Evolutionary conservation across 2,329 filamentous ascomycete species (phyloP).

Genomic region (Sporothrix mexicana): DNA sequence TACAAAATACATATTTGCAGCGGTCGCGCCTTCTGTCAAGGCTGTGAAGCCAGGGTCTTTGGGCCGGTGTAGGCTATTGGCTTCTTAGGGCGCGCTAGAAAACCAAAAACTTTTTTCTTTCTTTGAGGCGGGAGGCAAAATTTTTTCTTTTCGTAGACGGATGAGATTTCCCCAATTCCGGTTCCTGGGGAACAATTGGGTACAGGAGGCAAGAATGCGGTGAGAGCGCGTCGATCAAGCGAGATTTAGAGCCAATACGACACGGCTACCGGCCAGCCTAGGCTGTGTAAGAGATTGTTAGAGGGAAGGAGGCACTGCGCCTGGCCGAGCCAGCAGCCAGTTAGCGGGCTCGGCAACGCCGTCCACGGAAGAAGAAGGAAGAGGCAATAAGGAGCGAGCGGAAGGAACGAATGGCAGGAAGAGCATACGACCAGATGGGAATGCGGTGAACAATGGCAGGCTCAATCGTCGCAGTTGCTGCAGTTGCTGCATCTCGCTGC

Average conservation of each 20-base stretch:
- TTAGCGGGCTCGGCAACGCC: slow-evolving; percentile 27
- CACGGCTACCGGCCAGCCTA: slow-evolving; percentile 5
- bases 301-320: neutral
- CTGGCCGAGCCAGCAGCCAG: neutral
- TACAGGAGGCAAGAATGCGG: slow-evolving; percentile 1
- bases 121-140: slow-evolving; percentile 29
- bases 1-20: neutral
- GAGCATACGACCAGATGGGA: neutral
- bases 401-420: slow-evolving; percentile 13
- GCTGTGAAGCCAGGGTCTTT: neutral
- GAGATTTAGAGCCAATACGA: slow-evolving; percentile 15
- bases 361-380: slow-evolving; percentile 24
- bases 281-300: neutral
- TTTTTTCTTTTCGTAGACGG: neutral
- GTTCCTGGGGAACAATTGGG: slow-evolving; percentile 12
- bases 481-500: neutral
- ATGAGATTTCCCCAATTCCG: slow-evolving; percentile 7
- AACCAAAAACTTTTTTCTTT: slow-evolving; percentile 13
- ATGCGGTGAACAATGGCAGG: slow-evolving; percentile 10
- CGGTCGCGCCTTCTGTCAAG: slow-evolving; percentile 22
- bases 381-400: neutral
- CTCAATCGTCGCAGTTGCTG: neutral
- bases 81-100: slow-evolving; percentile 21
- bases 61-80: neutral
- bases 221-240: slow-evolving; percentile 24